Conservation (phyloP, 192 early-diverging fungal genomes). For the Funneliformis geosporum region DNA sequence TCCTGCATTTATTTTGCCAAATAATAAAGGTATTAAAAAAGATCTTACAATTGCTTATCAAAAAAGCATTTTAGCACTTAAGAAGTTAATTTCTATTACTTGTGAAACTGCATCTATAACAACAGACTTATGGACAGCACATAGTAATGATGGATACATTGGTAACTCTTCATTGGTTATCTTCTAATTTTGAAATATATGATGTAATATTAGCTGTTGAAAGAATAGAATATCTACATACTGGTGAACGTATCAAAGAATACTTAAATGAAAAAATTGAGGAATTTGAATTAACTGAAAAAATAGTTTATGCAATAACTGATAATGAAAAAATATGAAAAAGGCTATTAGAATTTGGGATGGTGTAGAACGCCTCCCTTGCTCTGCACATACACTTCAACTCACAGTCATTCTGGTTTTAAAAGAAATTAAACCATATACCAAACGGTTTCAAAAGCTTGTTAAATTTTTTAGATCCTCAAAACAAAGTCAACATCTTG, state of each 20-base stretch:
- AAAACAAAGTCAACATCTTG: slow-evolving; percentile 11
- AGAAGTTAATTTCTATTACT: not conserved
- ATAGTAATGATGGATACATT: slow-evolving; percentile 12
- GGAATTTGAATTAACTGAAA: not conserved
- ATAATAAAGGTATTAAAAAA: slow-evolving; percentile 12
- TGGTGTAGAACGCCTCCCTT: not conserved
- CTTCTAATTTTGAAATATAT: slow-evolving; percentile 12
- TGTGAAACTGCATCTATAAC: slow-evolving; percentile 22
- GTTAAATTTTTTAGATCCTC: slow-evolving; percentile 8
- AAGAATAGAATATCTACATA: slow-evolving; percentile 6
- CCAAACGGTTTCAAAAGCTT: not conserved
- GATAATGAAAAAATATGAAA: slow-evolving; percentile 19
- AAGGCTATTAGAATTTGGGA: not conserved
- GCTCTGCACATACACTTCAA: slow-evolving; percentile 19
- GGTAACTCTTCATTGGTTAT: slow-evolving; percentile 22
- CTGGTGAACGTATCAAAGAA: slow-evolving; percentile 1
- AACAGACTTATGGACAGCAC: not conserved
- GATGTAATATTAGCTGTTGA: slow-evolving; percentile 12
- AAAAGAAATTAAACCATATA: slow-evolving; percentile 17
- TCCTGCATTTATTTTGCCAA: not conserved
- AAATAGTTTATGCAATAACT: slow-evolving; percentile 15
- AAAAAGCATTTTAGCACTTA: not conserved
- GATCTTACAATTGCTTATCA: not conserved
- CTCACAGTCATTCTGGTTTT: not conserved
- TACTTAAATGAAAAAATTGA: not conserved